These are phyloP conservation scores for Puya raimondii DNA, from an alignment of 176 grass and related monocot species.

Conservation along the genomic window DNA sequence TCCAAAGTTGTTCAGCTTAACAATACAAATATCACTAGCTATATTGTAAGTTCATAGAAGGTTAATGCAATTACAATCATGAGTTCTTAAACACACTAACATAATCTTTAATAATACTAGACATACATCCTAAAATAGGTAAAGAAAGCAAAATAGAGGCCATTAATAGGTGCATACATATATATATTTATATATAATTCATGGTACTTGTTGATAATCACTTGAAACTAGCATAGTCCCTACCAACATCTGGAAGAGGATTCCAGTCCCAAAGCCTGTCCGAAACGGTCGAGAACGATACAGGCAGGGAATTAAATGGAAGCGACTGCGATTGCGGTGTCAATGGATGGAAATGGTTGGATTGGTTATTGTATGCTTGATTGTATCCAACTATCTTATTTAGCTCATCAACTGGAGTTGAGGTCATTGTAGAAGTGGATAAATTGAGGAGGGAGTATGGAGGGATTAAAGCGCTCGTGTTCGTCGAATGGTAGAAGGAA, in stretches of 20 bases:
- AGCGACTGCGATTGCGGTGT: conserved; percentile 26
- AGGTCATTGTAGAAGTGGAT: conserved; percentile 40
- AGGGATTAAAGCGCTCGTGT: conserved; percentile 27
- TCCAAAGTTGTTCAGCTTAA: no score
- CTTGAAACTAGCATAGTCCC: conserved; percentile 66
- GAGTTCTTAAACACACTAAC: no score
- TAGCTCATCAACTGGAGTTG: conserved; percentile 56
- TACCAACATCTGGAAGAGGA: conserved; percentile 34
- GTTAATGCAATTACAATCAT: no score
- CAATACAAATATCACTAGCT: no score
- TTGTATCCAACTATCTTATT: conserved; percentile 46
- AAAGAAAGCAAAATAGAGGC: no score
- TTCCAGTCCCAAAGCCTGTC: conserved; percentile 98
- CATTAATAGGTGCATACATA: neutral
- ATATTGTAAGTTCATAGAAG: no score
- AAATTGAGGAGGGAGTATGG: conserved; percentile 65
- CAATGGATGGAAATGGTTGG: conserved; percentile 32
- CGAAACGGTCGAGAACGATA: conserved; percentile 45
- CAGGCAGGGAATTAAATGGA: conserved; percentile 23
- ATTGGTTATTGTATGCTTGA: conserved; percentile 33
- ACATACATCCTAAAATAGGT: no score
- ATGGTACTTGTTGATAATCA: conserved; percentile 22
- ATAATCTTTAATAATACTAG: no score
- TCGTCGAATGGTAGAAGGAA: conserved; percentile 32
- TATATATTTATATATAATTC: conserved; percentile 4